Conservation (phyloP, 148 eudicot genomes). For the Silene uniflora region DNA sequence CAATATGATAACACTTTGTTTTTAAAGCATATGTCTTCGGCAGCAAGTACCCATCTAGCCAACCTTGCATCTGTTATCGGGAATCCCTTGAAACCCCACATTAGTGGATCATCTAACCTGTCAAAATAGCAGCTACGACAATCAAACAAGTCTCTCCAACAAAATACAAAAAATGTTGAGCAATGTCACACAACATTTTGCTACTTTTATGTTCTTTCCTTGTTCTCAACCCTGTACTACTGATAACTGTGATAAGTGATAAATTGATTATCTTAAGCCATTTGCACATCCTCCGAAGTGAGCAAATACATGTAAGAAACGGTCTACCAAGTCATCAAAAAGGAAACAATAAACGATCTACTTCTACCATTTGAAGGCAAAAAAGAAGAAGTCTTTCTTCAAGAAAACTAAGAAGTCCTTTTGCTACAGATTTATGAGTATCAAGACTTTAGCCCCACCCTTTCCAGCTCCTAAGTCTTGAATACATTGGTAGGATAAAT, state of each 20-base stretch:
- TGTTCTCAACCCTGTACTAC: constrained; percentile 5
- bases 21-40: constrained; percentile 95
- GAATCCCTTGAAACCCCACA: constrained; percentile 94
- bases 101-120: constrained; percentile 96
- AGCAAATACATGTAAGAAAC: too few relatives aligned
- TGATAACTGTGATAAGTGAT: too few relatives aligned
- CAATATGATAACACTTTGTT: constrained; percentile 63
- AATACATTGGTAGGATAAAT: not conserved
- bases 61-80: constrained; percentile 59
- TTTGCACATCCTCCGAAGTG: too few relatives aligned
- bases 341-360: not conserved
- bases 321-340: not conserved
- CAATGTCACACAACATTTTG: not conserved
- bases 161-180: not conserved
- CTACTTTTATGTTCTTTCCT: not conserved
- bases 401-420: not conserved
- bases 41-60: constrained; percentile 89
- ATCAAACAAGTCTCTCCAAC: not conserved
- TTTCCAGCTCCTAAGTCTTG: not conserved
- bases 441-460: not conserved
- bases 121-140: constrained; percentile 17
- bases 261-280: too few relatives aligned
- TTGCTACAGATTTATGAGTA: not conserved
- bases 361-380: not conserved
- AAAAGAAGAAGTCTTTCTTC: not conserved